phyloP scores from a whole-genome alignment of 2,329 filamentous ascomycete genomes.

The Fusarium goolgardi region DNA sequence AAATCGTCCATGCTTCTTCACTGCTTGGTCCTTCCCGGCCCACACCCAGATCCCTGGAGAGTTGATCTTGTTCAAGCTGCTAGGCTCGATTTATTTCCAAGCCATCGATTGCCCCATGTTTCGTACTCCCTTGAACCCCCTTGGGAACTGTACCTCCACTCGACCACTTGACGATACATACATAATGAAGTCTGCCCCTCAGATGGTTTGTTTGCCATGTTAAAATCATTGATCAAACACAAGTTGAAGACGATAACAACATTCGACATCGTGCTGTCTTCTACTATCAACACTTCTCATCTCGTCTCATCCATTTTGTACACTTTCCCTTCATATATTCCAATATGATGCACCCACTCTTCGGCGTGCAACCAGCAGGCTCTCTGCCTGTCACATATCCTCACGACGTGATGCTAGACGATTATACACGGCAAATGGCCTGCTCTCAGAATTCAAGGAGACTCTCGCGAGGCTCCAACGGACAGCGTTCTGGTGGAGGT shows the following conservation, averaged over 20 bases:
- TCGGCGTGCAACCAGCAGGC: constrained; percentile 44
- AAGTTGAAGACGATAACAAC: constrained; percentile 1
- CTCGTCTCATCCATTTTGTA: neutral
- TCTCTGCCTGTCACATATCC: constrained; percentile 44
- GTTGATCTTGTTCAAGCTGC: constrained; percentile 51
- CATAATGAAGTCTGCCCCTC: constrained; percentile 48
- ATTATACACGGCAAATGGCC: constrained; percentile 64
- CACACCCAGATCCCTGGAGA: constrained; percentile 54
- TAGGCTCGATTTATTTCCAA: constrained; percentile 54
- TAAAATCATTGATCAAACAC: constrained; percentile 3
- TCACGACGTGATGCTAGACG: constrained; percentile 61
- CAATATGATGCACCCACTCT: constrained; percentile 51
- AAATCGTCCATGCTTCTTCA: constrained; percentile 46
- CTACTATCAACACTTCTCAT: neutral
- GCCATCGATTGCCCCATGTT: constrained; percentile 51
- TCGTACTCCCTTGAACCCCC: constrained; percentile 50
- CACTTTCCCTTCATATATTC: neutral
- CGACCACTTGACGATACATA: constrained; percentile 38
- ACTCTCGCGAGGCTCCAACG: constrained; percentile 62
- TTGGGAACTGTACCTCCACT: constrained; percentile 39
- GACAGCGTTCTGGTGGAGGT: constrained; percentile 61
- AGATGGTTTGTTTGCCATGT: constrained; percentile 11
- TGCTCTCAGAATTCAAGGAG: constrained; percentile 60
- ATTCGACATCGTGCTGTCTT: neutral
- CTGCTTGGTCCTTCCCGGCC: constrained; percentile 49